Evolutionary conservation across 306 rosid species (phyloP), one percentile per base, ranked within the genome.

Genomic region (Vigna hirtella): DNA sequence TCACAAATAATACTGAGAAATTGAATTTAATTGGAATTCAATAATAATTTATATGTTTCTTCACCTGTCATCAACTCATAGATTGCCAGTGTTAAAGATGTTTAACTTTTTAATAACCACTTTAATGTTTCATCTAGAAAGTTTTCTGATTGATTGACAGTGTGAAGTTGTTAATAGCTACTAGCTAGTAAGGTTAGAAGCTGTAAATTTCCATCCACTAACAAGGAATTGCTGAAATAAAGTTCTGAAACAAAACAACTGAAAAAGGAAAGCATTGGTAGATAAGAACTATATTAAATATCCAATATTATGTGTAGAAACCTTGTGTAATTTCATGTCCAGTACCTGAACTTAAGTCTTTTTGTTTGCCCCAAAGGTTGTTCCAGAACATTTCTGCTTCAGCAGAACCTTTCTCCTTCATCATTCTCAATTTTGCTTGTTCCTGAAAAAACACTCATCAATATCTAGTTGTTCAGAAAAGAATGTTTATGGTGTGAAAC

Each of bases 391-490:
- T 68, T 53, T 82, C 85, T 14, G 88, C 45, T 15, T 78, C 68
- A 30, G 69, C 83, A n/a, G 91, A 75, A 59, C 79, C 88, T 73
- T 87, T 91, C 89, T 89, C 84, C 82, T 87, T 93, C 86, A n/a
- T 83, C 98, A 87, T 91, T 86, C 90, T 89, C 53, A 73, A 8
- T 83, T 90, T 93, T 65, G 98, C 97, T 88, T 89, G 82, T 80
- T 72, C 83, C 98, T 95, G 87, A 47, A 80, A 73, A 30, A 43
- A 72, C 52, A 84, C 53, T 36, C 50, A 70, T 62, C 20, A 51
- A 6, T 69, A 40, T 73, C 38, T 50, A 43, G 38, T 70, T 58
- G 76, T 16, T 24, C 38, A 0, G 26, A 53, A 15, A 36, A 8
- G 28, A 30, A 72, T 62, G 9, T 47, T 56, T 22, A 49, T 50